These are phyloP conservation scores for Plasmodium malariae DNA, from an alignment of 169 alveolate species.

Conservation along the genomic window DNA sequence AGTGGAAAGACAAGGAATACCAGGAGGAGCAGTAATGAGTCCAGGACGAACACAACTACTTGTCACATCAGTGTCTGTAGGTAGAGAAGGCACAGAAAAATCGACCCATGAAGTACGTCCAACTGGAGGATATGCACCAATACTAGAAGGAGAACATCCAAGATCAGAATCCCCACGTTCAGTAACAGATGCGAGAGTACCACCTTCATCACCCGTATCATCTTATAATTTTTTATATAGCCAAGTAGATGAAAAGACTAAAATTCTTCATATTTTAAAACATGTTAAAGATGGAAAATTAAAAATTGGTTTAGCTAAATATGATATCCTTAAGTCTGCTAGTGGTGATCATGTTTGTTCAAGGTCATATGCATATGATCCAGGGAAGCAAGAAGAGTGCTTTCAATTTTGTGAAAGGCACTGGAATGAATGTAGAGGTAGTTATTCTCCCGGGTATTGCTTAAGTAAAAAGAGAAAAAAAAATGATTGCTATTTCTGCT, in stretches of 20 bases:
- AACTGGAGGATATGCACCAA: no score
- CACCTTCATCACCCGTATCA: no score
- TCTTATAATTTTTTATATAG: no score
- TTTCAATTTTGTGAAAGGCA: not conserved
- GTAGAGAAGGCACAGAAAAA: no score
- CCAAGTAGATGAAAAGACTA: no score
- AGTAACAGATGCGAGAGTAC: no score
- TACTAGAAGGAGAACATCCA: no score
- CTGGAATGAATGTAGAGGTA: not conserved
- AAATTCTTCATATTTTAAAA: not conserved
- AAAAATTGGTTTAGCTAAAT: not conserved
- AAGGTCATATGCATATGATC: not conserved
- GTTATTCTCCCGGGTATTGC: not conserved
- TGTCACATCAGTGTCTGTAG: no score
- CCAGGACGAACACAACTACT: no score
- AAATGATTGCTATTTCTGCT: not conserved
- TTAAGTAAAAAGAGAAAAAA: not conserved
- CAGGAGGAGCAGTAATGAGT: not conserved
- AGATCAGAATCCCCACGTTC: no score
- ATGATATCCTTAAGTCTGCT: not conserved
- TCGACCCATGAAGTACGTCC: no score
- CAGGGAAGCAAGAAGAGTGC: not conserved
- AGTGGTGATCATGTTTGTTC: not conserved
- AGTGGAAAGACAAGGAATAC: not conserved
- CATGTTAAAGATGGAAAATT: not conserved